Conservation (phyloP, 192 early-diverging fungal species). For the Coemansia sp. region DNA sequence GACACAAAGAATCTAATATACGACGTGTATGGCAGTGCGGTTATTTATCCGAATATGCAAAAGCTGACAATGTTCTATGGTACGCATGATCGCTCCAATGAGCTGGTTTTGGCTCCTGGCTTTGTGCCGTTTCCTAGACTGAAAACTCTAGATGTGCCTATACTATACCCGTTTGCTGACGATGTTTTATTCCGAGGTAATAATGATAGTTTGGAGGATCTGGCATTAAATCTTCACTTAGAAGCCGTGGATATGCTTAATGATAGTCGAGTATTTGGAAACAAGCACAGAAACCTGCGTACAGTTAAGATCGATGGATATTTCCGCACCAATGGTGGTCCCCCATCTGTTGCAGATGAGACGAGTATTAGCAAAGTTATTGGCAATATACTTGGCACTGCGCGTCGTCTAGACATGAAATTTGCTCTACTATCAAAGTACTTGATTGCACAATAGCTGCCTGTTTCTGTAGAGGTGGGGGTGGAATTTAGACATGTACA, state of each 20-base stretch:
- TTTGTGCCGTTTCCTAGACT: slow-evolving; percentile 1
- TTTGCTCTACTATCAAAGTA: no score
- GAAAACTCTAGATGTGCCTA: background rate
- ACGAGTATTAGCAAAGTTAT: no score
- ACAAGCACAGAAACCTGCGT: background rate
- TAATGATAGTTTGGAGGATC: background rate
- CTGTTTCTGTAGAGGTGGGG: no score
- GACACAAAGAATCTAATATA: background rate
- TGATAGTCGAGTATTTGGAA: background rate
- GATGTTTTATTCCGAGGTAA: slow-evolving; percentile 15
- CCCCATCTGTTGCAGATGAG: no score
- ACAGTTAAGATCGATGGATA: background rate
- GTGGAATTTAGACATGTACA: no score
- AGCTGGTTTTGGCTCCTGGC: background rate
- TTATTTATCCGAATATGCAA: slow-evolving; percentile 1
- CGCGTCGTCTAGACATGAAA: no score
- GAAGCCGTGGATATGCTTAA: background rate
- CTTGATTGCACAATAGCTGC: no score
- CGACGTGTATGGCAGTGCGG: background rate
- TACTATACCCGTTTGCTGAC: slow-evolving; percentile 3
- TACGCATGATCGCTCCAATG: background rate
- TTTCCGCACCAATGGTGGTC: background rate
- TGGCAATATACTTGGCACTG: no score
- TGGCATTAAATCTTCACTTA: background rate
- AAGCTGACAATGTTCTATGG: background rate